Percentiles rank a stretch among this genome's conserved stretches.
Evolutionary conservation across 371 early-diverging fungal species (phyloP).

Genomic region (Lichtheimia corymbifera): DNA sequence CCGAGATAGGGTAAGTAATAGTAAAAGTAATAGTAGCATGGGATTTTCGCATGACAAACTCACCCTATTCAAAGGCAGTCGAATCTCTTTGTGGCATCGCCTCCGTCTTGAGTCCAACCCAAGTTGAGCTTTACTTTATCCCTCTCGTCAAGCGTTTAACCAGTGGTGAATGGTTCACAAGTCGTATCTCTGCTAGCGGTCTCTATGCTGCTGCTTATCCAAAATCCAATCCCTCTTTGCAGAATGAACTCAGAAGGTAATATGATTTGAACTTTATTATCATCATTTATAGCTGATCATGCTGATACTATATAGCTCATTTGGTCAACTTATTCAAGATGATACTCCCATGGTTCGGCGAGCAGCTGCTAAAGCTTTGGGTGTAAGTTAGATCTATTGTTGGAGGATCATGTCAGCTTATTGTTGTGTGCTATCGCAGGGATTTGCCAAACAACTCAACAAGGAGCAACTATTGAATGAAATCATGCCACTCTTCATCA

Average conservation of each 20-base stretch:
- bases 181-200: slow-evolving; percentile 91
- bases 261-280: not conserved
- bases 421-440: slow-evolving; percentile 22
- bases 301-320: slow-evolving; percentile 35
- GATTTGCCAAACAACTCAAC: slow-evolving; percentile 67
- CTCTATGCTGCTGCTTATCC: slow-evolving; percentile 85
- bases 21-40: not conserved
- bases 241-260: slow-evolving; percentile 83
- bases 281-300: not conserved
- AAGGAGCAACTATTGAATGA: slow-evolving; percentile 76
- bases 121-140: slow-evolving; percentile 86
- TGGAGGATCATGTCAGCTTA: not conserved
- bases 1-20: slow-evolving; percentile 80
- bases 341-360: slow-evolving; percentile 99
- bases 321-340: slow-evolving; percentile 87
- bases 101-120: slow-evolving; percentile 66
- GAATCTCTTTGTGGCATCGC: slow-evolving; percentile 88
- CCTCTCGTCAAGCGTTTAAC: slow-evolving; percentile 91
- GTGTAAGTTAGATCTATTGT: slow-evolving; percentile 48
- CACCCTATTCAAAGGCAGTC: slow-evolving; percentile 72
- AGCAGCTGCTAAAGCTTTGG: slow-evolving; percentile 88
- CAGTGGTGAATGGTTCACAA: slow-evolving; percentile 97
- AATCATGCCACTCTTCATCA: slow-evolving; percentile 71
- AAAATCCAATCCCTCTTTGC: slow-evolving; percentile 66
- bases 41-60: not conserved